Percentiles rank a stretch among this genome's conserved stretches.
Conservation (phyloP, 1,284 basidiomycete genomes). For the Neonothopanus nambi region DNA sequence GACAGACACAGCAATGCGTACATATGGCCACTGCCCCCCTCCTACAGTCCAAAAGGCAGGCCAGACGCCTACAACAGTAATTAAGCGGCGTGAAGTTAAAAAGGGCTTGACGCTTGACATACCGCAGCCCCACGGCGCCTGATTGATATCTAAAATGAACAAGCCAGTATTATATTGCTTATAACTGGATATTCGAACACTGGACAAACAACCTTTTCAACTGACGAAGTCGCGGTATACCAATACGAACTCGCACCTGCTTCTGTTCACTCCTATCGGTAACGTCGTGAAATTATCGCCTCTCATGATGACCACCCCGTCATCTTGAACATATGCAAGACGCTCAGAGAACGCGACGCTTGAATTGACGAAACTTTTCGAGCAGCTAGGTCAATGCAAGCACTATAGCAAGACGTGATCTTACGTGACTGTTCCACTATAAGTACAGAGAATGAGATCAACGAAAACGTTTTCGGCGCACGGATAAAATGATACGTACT, state of each 20-base stretch:
- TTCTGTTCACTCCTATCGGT: conserved; percentile 48
- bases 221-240: neutral
- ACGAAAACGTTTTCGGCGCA: conserved; percentile 2
- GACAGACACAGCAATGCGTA: conserved; percentile 26
- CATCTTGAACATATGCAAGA: conserved; percentile 53
- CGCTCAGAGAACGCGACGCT: conserved; percentile 45
- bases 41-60: conserved; percentile 66
- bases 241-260: conserved; percentile 46
- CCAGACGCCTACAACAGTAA: conserved; percentile 51
- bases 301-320: conserved; percentile 69
- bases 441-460: conserved; percentile 20
- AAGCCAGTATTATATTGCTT: conserved; percentile 63
- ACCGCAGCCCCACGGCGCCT: conserved; percentile 75
- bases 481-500: conserved; percentile 40
- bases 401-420: conserved; percentile 23
- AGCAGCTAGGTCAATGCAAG: conserved; percentile 27
- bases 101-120: conserved; percentile 21
- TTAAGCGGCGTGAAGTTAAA: conserved; percentile 2
- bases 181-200: conserved; percentile 61
- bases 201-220: conserved; percentile 32
- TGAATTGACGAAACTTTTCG: conserved; percentile 56
- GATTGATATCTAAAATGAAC: conserved; percentile 68
- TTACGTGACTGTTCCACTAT: conserved; percentile 63
- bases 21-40: conserved; percentile 55
- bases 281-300: conserved; percentile 66